Evolutionary conservation across 2,329 filamentous ascomycete species (phyloP).

Genomic region (Penicillium sp.): DNA sequence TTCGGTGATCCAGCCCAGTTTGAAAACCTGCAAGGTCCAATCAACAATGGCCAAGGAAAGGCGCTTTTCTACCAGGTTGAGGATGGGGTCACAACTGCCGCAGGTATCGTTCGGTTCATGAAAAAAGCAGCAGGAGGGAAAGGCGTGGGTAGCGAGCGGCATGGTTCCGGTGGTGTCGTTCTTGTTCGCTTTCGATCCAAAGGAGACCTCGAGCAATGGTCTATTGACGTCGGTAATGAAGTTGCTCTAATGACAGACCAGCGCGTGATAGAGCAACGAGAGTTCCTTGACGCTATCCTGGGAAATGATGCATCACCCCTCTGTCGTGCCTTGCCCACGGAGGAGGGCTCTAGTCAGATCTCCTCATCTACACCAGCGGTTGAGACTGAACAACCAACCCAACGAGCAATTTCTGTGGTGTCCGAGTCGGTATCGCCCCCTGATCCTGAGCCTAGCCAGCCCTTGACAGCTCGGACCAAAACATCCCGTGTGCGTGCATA

Average conservation of each 20-base stretch:
- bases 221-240: conserved; percentile 64
- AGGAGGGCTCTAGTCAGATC: conserved; percentile 46
- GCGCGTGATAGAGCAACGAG: conserved; percentile 80
- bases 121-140: conserved; percentile 74
- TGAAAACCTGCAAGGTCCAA: conserved; percentile 69
- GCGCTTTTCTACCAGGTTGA: conserved; percentile 65
- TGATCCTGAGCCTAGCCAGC: background rate
- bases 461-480: conserved; percentile 20
- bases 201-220: conserved; percentile 65
- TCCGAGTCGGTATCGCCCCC: background rate
- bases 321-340: conserved; percentile 61
- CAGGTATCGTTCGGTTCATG: conserved; percentile 77
- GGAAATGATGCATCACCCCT: conserved; percentile 73
- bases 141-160: conserved; percentile 62
- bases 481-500: conserved; percentile 31
- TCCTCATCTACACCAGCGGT: background rate
- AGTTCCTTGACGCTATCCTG: conserved; percentile 87
- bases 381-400: background rate
- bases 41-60: conserved; percentile 81
- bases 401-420: background rate
- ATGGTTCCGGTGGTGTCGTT: conserved; percentile 67
- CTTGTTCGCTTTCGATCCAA: conserved; percentile 70
- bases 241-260: conserved; percentile 74
- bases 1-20: conserved; percentile 78
- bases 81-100: conserved; percentile 63